These are phyloP conservation scores for Geoglossum cookeanum DNA, from an alignment of 2,329 filamentous ascomycete genomes.

Conservation along the genomic window DNA sequence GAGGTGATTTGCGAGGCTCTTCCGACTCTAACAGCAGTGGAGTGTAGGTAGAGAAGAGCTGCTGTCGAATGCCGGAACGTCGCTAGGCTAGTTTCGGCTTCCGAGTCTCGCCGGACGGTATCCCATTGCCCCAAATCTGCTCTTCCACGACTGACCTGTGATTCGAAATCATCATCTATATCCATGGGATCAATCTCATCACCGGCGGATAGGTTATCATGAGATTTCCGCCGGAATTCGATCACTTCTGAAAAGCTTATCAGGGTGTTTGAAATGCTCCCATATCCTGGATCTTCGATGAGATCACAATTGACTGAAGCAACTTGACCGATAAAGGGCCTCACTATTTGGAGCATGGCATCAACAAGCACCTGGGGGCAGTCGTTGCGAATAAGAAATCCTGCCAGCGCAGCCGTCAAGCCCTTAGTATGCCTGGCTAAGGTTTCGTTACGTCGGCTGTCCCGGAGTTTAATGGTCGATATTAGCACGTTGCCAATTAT, in stretches of 20 bases:
- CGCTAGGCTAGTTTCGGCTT: conserved; percentile 16
- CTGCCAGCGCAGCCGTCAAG: conserved; percentile 16
- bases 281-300: not conserved
- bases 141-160: conserved; percentile 12
- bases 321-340: conserved; percentile 1
- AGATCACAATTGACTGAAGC: not conserved
- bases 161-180: conserved; percentile 21
- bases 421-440: conserved; percentile 13
- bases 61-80: conserved; percentile 19
- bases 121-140: conserved; percentile 13
- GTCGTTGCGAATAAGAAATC: conserved; percentile 19
- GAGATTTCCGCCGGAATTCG: not conserved
- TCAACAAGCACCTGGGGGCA: conserved; percentile 26
- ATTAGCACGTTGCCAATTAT: conserved; percentile 21
- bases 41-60: conserved; percentile 2
- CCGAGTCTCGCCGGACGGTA: conserved; percentile 17
- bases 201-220: not conserved
- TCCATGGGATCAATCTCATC: conserved; percentile 21
- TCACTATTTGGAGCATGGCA: conserved; percentile 20
- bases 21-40: not conserved
- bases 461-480: conserved; percentile 12
- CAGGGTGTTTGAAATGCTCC: not conserved
- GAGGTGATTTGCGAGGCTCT: not conserved
- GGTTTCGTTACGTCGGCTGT: conserved; percentile 13
- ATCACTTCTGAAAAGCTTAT: not conserved